A percentile compares a stretch with the other conserved stretches of the same genome.
These are phyloP conservation scores for Coemansia sp. DNA, from an alignment of 192 early-diverging fungal genomes.

Conservation along the genomic window DNA sequence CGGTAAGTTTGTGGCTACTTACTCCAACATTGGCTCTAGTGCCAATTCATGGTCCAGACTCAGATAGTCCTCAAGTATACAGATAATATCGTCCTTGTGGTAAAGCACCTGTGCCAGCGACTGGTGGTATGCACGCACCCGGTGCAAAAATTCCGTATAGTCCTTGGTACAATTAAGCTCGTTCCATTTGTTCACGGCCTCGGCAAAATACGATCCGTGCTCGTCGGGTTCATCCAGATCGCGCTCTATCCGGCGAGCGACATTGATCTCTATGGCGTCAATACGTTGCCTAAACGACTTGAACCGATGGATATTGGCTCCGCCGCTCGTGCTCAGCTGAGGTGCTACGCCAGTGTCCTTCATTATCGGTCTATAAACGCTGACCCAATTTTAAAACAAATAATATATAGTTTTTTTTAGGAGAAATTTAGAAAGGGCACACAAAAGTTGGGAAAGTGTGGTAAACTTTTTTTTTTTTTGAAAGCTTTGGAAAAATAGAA, in stretches of 20 bases:
- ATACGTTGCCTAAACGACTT: conserved; percentile 60
- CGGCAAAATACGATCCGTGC: conserved; percentile 81
- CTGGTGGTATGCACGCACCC: conserved; percentile 65
- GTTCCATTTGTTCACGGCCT: conserved; percentile 77
- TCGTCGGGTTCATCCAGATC: conserved; percentile 63
- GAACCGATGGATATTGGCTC: conserved; percentile 47
- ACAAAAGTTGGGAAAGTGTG: neutral
- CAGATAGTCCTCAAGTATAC: conserved; percentile 67
- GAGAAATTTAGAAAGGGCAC: neutral
- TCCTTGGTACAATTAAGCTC: conserved; percentile 90
- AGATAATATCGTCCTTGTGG: conserved; percentile 81
- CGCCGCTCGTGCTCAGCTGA: conserved; percentile 52
- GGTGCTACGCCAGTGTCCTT: conserved; percentile 37
- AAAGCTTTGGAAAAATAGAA: conserved; percentile 3
- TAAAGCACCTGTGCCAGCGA: conserved; percentile 88
- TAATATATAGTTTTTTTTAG: neutral
- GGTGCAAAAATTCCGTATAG: conserved; percentile 72
- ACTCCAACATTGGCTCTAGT: conserved; percentile 85
- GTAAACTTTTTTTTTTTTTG: conserved; percentile 14
- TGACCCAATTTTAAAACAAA: neutral
- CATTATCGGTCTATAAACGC: conserved; percentile 15
- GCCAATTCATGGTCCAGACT: conserved; percentile 65
- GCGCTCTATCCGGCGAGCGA: conserved; percentile 64
- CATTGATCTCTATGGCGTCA: conserved; percentile 83
- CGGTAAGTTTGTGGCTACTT: conserved; percentile 23